Evolutionary conservation across 1,139 yeast genomes (phyloP), one percentile per base, ranked within the genome.

Genomic region (Pichia sp.): DNA sequence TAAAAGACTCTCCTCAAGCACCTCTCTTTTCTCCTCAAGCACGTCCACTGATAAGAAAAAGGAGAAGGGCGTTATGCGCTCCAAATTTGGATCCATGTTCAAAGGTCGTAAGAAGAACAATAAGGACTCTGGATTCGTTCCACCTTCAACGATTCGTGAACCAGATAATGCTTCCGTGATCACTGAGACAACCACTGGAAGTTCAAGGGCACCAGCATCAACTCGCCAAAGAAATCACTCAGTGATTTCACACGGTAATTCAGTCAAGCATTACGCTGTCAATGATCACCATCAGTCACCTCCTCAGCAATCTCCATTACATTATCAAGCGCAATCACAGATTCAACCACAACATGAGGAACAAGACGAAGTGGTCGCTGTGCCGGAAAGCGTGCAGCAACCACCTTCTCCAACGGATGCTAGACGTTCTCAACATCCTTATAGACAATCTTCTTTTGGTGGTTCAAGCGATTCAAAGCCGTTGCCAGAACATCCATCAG

Each of bases 51-150:
- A 44, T 21, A 45, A 46, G 27, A 47, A 42, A 17, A 48, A 52
- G 34, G 56, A 56, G 22, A 62, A 58, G 44, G 52, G 53, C 29
- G 75, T 71, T 44, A 62, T 87, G 51, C 76, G 78, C 55, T 82
- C 94, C 6, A 77, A 67, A 54, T 87, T 87, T 27, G 96, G 96
- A 14, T 85, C 96, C 0, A 77, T 87, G 42, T 82, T 87, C 56
- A 52, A 51, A 34, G 48, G 54, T 27, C 73, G 83, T 47, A 77
- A 74, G 51, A 72, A 74, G 50, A 68, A 67, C 47, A 62, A 62
- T 40, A 69, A 68, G 48, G 62, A 60, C 5, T 59, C 58, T 41
- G 51, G 55, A 19, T 49, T 48, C 33, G 34, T 39, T 18, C 37
- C 46, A 10, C 41, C 40, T 23, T 39, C 45, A 19, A 34, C 60